Conservation (phyloP, 2,329 filamentous ascomycete genomes). For the Trichoderma koningii region DNA sequence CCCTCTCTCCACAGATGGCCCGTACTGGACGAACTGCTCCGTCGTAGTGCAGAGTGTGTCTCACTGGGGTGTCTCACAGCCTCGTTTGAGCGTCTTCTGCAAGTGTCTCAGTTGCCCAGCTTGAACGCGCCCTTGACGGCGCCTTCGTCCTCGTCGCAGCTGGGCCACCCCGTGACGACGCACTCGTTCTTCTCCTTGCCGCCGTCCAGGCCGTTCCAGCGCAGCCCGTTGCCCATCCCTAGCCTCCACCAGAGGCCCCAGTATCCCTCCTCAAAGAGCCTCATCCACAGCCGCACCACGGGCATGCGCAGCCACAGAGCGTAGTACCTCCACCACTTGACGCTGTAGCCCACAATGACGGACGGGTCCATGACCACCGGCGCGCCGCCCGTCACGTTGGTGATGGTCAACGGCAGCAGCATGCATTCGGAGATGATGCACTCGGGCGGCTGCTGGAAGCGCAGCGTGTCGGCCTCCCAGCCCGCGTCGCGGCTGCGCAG, state of each 20-base stretch:
- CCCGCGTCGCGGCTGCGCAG: constrained; percentile 14
- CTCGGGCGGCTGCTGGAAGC: constrained; percentile 25
- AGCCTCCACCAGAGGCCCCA: constrained; percentile 26
- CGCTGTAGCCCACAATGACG: constrained; percentile 24
- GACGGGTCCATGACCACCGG: constrained; percentile 26
- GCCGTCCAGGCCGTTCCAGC: constrained; percentile 25
- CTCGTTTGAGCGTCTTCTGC: background rate
- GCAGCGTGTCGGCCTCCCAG: constrained; percentile 25
- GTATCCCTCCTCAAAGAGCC: constrained; percentile 25
- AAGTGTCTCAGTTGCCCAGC: constrained; percentile 13
- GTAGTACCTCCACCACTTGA: constrained; percentile 28
- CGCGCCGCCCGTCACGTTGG: constrained; percentile 26
- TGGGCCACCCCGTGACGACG: constrained; percentile 24
- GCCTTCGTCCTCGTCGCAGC: constrained; percentile 11
- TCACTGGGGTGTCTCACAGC: constrained; percentile 1
- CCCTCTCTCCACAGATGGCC: background rate
- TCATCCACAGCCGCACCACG: constrained; percentile 26
- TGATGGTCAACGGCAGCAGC: constrained; percentile 25
- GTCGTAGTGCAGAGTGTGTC: background rate
- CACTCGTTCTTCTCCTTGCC: constrained; percentile 27
- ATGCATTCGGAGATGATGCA: constrained; percentile 28
- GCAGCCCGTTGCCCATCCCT: constrained; percentile 25
- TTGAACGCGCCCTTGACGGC: constrained; percentile 15
- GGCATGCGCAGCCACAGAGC: constrained; percentile 28
- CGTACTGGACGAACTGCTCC: background rate